These are phyloP conservation scores for Tubosaeta sp. DNA, from an alignment of 768 basidiomycete species.

Conservation along the genomic window DNA sequence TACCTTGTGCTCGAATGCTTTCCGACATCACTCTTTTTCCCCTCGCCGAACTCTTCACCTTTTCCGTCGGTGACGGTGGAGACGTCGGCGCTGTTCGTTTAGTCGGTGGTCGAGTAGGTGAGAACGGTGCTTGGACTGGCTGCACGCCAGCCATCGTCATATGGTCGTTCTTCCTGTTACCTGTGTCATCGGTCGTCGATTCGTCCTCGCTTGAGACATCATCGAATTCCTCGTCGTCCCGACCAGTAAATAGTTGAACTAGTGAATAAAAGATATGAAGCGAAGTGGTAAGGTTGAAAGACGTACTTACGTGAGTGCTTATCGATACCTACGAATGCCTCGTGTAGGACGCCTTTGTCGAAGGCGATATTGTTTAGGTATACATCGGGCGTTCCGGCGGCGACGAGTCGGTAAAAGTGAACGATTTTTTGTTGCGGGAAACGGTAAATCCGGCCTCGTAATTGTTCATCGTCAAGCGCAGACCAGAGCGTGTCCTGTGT, in stretches of 20 bases:
- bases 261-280: neutral
- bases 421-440: conserved; percentile 15
- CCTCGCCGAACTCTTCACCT: neutral
- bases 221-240: neutral
- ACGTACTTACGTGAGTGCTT: neutral
- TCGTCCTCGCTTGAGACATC: neutral
- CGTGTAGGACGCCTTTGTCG: neutral
- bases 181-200: neutral
- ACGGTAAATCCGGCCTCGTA: conserved; percentile 15
- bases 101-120: neutral
- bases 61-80: neutral
- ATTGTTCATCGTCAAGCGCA: conserved; percentile 16
- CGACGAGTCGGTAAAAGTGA: conserved; percentile 14
- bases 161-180: too few species aligned
- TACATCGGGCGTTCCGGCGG: conserved; percentile 3
- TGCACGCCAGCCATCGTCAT: neutral
- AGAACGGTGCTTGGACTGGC: neutral
- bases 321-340: neutral
- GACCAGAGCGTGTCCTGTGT: conserved; percentile 22
- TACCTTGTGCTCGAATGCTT: too few species aligned
- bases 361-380: neutral
- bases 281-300: neutral
- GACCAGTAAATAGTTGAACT: neutral
- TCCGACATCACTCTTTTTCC: neutral
- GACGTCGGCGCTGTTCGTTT: neutral